Evolutionary conservation across 345 rosid genomes (phyloP).

Genomic region (Orychophragmus violaceus): DNA sequence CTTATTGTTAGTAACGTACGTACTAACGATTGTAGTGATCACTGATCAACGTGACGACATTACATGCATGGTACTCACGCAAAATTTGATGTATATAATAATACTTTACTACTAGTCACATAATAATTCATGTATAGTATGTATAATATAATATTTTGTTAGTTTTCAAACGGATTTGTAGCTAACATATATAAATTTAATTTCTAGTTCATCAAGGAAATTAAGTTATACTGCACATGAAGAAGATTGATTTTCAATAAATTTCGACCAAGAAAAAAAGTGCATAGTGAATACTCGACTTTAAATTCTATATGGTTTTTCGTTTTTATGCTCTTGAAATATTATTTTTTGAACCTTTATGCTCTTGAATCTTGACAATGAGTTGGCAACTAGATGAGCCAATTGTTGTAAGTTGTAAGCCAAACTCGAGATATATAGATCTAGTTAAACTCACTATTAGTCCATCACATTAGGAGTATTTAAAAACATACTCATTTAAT

Average conservation of each 20-base stretch:
- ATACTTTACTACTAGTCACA: not conserved
- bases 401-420: no score
- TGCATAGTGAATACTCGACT: not conserved
- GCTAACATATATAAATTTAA: not conserved
- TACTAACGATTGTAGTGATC: not conserved
- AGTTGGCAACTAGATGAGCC: not conserved
- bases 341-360: not conserved
- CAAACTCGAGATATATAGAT: not conserved
- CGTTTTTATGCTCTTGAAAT: no score
- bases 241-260: not conserved
- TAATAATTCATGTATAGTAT: not conserved
- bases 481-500: not conserved
- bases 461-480: not conserved
- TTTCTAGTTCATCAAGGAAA: not conserved
- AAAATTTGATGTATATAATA: not conserved
- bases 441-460: not conserved
- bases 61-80: slow-evolving; percentile 19
- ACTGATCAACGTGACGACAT: slow-evolving; percentile 17
- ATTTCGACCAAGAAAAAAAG: not conserved
- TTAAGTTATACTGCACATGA: not conserved
- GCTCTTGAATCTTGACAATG: not conserved
- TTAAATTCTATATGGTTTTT: not conserved
- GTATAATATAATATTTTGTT: not conserved
- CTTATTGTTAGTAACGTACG: not conserved
- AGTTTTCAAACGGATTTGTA: not conserved